Base-by-base conservation (phyloP, 495 filamentous ascomycete species). In the Tuber magnatum region DNA sequence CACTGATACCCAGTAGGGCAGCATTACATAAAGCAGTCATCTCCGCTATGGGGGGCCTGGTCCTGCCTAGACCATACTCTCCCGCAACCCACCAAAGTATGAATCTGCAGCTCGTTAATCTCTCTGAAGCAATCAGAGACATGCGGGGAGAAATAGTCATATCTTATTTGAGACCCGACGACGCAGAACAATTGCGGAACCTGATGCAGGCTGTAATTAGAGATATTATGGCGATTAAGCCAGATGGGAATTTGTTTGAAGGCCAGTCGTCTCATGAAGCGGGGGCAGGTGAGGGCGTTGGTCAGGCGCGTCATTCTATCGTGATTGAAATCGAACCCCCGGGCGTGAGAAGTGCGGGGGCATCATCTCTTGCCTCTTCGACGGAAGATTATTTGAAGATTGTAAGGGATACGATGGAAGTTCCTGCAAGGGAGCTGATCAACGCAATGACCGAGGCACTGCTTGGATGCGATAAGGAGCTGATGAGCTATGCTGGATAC, bases 121-220 rank as follows among this genome's bases (percentile, higher is more conserved):
- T 89, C 71, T 89, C 88, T 41, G 85, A 87, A 78, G 86, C 84
- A 2, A 83, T 88, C 71, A 81, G 88, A 81, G 88, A 89, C 77
- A 84, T 89, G 71, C 83, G 84, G 3, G 84, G 88, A 74, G 88
- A 89, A 69, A 85, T 88, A 39, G 85, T 87, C 10, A 75, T 87
- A 14, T 87, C 87, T 1, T 84, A 84, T 3, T 86, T 88, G 61
- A 74, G 77, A 28, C 86, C 87, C 1, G 81, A 83, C n/a, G 86
- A 88, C 80, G 82, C 86, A 10, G 73, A 81, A 56, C 77, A 77
- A 6, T 80, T 89, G 69, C 85, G 88, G 70, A 89, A 89, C 78
- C 81, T 85, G 22, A 83, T 89, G 48, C 88, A 89, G 78, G 85
- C 81, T 4, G 86, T 87, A 14, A 86, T 89, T 73, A 83, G 88